phyloP scores from a whole-genome alignment of 2,329 filamentous ascomycete species.

The Cladosporium sphaerospermum region DNA sequence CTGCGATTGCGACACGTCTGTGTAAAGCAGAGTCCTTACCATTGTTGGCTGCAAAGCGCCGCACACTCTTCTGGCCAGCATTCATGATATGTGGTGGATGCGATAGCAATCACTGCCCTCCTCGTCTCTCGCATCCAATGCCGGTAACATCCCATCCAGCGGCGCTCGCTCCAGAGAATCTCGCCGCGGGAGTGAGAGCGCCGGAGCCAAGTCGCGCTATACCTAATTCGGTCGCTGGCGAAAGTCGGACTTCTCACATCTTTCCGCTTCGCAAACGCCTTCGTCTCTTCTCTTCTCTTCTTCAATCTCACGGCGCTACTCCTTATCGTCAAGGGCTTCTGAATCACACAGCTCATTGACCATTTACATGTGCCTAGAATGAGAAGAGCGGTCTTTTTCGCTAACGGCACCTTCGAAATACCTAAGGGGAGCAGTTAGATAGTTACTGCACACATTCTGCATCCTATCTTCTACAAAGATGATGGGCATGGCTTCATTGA shows the following conservation, averaged over 20 bases:
- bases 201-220: constrained; percentile 3
- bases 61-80: constrained; percentile 38
- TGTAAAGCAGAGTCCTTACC: constrained; percentile 25
- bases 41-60: constrained; percentile 37
- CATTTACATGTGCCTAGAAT: constrained; percentile 89
- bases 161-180: background rate
- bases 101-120: background rate
- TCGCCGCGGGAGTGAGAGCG: constrained; percentile 6
- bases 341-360: constrained; percentile 68
- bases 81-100: constrained; percentile 34
- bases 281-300: constrained; percentile 25
- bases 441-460: constrained; percentile 39
- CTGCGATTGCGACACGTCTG: background rate
- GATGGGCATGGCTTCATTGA: too few relatives aligned
- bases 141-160: constrained; percentile 1
- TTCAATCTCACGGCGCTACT: constrained; percentile 55
- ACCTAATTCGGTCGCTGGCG: background rate
- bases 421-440: constrained; percentile 88
- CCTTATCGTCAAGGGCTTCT: constrained; percentile 90
- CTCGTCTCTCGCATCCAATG: constrained; percentile 2
- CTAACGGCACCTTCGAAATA: constrained; percentile 83
- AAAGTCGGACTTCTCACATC: background rate
- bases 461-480: too few relatives aligned
- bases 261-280: constrained; percentile 10
- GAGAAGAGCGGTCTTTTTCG: constrained; percentile 83